Base-by-base conservation (phyloP, 73 alveolate species). In the Symbiodinium natans region DNA sequence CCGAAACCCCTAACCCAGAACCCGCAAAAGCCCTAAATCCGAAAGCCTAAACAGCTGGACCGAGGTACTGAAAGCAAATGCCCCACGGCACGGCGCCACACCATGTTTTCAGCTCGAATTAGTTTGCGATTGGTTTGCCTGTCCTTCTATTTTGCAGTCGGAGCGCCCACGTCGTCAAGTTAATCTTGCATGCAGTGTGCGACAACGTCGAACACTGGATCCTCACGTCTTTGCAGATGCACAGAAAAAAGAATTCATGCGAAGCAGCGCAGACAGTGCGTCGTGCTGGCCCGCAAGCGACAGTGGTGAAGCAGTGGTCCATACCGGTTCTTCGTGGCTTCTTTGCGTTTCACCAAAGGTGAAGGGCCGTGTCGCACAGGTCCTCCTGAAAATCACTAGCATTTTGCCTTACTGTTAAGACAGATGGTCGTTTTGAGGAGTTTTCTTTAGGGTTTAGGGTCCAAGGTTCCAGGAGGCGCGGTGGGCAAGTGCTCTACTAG, bases 271-370 rank as follows among this genome's bases (percentile, higher is more conserved):
- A 63, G 80, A 63, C 80, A 63, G 80, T 7, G 80, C 80, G 80
- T 63, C 80, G 80, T 63, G 80, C 80, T 63, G 36, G 27, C 80
- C 36, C 33, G 80, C 80, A 36, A 29, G 27, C 11, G 36, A 63
- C 13, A 46, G 59, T 9, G 13, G 38, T 56, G 74, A 31, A 29
- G 27, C 80, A 63, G n/a, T n/a, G n/a, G n/a, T n/a, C n/a, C n/a
- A 63, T 29, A 23, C 15, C 33, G 36, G 36, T 63, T 63, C 36
- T 29, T 29, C 1, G 29, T 63, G 80, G 80, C 80, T 63, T 29
- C 36, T 29, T 63, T 63, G 80, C 80, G 80, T 63, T 63, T 63
- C 80, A 63, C 80, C 80, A 36, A 63, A 63, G 80, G 80, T 63
- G 80, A 63, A 63, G 33, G 80, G 80, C 80, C 80, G 80, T 29